These are phyloP conservation scores for Blastocystis sp. DNA, from an alignment of 352 stramenopile genomes.

Conservation along the genomic window DNA sequence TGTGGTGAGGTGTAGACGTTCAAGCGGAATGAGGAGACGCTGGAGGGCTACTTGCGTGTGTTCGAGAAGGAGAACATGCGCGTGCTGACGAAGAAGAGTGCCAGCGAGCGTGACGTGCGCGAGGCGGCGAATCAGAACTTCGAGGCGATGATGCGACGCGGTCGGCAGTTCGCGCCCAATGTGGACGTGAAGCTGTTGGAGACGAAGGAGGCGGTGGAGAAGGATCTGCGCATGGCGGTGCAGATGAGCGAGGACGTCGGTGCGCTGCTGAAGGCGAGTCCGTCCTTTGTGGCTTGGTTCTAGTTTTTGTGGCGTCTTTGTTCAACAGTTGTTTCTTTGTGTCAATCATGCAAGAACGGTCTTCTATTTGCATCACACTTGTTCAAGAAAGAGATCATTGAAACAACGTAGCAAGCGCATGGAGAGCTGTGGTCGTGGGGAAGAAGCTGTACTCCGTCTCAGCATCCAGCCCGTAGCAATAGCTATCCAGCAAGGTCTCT, in stretches of 20 bases:
- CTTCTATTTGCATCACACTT: neutral
- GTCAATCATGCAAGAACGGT: neutral
- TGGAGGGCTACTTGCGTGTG: neutral
- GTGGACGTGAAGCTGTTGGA: slow-evolving; percentile 17
- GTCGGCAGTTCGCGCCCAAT: slow-evolving; percentile 1
- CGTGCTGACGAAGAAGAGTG: neutral
- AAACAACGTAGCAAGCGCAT: slow-evolving; percentile 20
- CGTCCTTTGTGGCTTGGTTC: slow-evolving; percentile 50
- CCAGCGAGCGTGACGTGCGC: neutral
- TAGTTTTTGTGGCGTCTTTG: slow-evolving; percentile 23
- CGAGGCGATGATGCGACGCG: slow-evolving; percentile 9
- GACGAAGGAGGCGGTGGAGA: slow-evolving; percentile 14
- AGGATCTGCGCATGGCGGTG: neutral
- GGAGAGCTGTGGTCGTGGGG: neutral
- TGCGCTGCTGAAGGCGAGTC: neutral
- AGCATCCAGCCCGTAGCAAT: slow-evolving; percentile 4
- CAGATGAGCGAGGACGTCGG: slow-evolving; percentile 13
- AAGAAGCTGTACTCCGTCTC: slow-evolving; percentile 48
- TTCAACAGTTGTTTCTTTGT: neutral
- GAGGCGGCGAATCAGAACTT: neutral
- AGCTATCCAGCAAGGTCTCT: neutral
- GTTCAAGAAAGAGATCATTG: slow-evolving; percentile 1
- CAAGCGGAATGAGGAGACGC: slow-evolving; percentile 48
- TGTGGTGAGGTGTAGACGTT: slow-evolving; percentile 33
- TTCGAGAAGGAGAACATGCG: slow-evolving; percentile 23